Percentiles rank a stretch among this genome's conserved stretches.
Evolutionary conservation across 352 stramenopile genomes (phyloP).

Genomic region (Phytophthora brassicae): DNA sequence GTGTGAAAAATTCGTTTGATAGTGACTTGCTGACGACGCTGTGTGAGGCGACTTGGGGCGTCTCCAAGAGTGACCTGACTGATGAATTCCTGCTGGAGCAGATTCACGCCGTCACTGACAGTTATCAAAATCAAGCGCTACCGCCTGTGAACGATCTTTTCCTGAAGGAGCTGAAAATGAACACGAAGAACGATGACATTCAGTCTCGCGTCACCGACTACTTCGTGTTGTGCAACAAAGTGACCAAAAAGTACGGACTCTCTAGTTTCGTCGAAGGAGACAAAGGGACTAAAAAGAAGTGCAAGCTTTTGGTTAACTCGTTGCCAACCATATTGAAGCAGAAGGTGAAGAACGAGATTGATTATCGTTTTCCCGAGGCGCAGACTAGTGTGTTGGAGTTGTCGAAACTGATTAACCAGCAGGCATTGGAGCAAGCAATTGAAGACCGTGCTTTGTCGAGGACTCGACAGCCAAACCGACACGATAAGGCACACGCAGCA

Average conservation of each 20-base stretch:
- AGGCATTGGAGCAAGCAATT: neutral
- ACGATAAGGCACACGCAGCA: neutral
- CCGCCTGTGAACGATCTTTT: conserved; percentile 5
- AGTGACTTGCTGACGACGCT: conserved; percentile 2
- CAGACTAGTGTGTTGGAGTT: neutral
- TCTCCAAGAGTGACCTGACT: neutral
- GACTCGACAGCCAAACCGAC: neutral
- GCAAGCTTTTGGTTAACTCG: conserved; percentile 7
- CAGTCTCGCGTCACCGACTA: conserved; percentile 5
- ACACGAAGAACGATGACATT: conserved; percentile 1
- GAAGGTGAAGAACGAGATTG: conserved; percentile 13
- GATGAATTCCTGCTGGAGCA: conserved; percentile 11
- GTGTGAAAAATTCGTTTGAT: conserved; percentile 13
- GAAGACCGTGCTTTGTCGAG: conserved; percentile 7
- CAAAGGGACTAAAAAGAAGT: conserved; percentile 5
- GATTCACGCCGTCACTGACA: conserved; percentile 7
- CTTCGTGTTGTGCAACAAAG: neutral
- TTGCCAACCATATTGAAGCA: neutral
- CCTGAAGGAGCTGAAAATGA: conserved; percentile 1
- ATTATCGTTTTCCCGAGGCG: neutral
- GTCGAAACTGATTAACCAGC: conserved; percentile 1
- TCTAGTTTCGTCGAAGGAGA: conserved; percentile 5
- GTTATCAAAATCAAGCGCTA: conserved; percentile 3
- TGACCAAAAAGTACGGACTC: conserved; percentile 12
- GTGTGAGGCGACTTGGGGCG: conserved; percentile 10